phyloP scores from a whole-genome alignment of 768 basidiomycete species.

The Russula sp. region DNA sequence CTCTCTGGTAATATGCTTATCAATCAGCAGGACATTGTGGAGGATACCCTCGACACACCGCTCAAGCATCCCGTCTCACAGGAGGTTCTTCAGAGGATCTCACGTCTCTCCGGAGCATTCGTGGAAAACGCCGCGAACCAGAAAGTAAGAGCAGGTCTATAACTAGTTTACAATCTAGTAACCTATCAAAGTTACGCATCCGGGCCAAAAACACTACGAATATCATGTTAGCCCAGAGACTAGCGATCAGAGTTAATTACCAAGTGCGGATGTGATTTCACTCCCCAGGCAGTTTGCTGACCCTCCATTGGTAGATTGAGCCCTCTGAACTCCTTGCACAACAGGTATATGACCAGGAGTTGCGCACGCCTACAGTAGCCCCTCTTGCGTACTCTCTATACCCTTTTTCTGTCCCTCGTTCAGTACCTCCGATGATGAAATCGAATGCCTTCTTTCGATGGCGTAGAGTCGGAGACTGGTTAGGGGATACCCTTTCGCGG shows the following conservation, averaged over 20 bases:
- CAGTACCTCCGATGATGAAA: conserved; percentile 44
- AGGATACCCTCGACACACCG: conserved; percentile 40
- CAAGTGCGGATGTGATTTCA: conserved; percentile 30
- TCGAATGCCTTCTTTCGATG: conserved; percentile 48
- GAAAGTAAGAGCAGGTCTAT: conserved; percentile 39
- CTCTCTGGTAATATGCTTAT: conserved; percentile 5
- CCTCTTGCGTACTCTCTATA: conserved; percentile 50
- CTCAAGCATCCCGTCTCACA: conserved; percentile 37
- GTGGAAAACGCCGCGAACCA: conserved; percentile 43
- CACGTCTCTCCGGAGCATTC: conserved; percentile 61
- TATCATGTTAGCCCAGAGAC: conserved; percentile 42
- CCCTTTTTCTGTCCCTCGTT: conserved; percentile 51
- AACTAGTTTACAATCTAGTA: background rate
- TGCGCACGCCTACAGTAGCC: conserved; percentile 8
- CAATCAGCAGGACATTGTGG: conserved; percentile 27
- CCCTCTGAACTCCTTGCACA: conserved; percentile 14
- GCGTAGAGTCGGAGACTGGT: conserved; percentile 59
- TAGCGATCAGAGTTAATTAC: conserved; percentile 46
- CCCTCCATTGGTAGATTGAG: conserved; percentile 16
- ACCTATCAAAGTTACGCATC: conserved; percentile 44
- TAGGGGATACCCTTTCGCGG: conserved; percentile 35
- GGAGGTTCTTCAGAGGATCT: conserved; percentile 55
- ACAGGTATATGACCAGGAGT: background rate
- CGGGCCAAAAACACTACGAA: conserved; percentile 42
- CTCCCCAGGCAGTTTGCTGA: background rate